These are phyloP conservation scores for Strobilomyces echinocephalus DNA, from an alignment of 768 basidiomycete species.

Conservation along the genomic window DNA sequence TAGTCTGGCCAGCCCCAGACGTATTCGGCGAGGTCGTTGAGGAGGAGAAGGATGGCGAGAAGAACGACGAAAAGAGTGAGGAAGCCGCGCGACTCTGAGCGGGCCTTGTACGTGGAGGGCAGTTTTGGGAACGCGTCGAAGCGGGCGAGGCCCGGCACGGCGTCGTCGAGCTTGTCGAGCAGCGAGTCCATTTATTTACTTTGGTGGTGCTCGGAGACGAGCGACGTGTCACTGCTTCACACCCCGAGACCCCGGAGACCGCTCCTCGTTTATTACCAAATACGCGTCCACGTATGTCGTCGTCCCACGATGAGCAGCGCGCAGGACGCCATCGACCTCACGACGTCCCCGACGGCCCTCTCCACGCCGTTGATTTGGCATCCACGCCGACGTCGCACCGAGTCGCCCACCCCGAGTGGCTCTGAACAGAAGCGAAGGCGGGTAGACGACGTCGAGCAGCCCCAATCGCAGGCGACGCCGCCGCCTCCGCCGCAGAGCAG, in stretches of 20 bases:
- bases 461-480: neutral
- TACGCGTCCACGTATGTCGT: slow-evolving; percentile 1
- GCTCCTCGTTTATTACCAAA: slow-evolving; percentile 16
- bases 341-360: neutral
- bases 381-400: neutral
- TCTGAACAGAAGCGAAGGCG: slow-evolving; percentile 18
- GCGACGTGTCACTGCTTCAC: slow-evolving; percentile 13
- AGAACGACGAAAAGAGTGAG: slow-evolving; percentile 68
- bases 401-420: slow-evolving; percentile 1
- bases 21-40: slow-evolving; percentile 88
- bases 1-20: slow-evolving; percentile 92
- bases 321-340: slow-evolving; percentile 8
- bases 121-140: slow-evolving; percentile 90
- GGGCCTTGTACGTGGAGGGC: slow-evolving; percentile 73
- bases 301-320: slow-evolving; percentile 20
- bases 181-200: slow-evolving; percentile 25
- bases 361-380: neutral
- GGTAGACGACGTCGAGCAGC: slow-evolving; percentile 4
- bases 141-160: slow-evolving; percentile 52
- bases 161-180: slow-evolving; percentile 60
- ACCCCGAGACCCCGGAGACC: slow-evolving; percentile 16
- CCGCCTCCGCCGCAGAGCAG: neutral
- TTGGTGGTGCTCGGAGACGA: neutral
- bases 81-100: slow-evolving; percentile 76
- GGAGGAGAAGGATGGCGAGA: slow-evolving; percentile 66